Evolutionary conservation across 2,329 filamentous ascomycete genomes (phyloP), one percentile per base, ranked within the genome.

Genomic region (Sphaerulina vaccinii): DNA sequence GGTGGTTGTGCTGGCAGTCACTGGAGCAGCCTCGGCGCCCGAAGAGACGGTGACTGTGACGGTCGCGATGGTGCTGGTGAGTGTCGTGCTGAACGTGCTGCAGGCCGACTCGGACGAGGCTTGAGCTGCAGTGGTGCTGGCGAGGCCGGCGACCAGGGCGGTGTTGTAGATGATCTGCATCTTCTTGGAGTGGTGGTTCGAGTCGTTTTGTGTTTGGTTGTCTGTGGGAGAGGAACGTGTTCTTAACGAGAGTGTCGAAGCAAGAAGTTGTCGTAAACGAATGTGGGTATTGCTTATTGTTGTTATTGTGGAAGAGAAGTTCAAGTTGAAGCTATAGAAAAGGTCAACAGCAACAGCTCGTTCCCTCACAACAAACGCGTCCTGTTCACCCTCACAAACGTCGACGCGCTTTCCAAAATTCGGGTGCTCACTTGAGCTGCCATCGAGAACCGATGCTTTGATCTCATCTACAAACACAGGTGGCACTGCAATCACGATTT

Each of bases 401-500:
- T 10, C 11, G 3, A 16, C 44, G n/a, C 44, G 23, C 23, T 38
- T 15, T 15, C 33, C 16, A 9, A 35, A 35, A 22, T 36, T 19
- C 42, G 10, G 6, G 21, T 23, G 24, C 21, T 21, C 42, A 36
- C 18, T 45, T n/a, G n/a, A n/a, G n/a, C n/a, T n/a, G n/a, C n/a
- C n/a, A n/a, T n/a, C n/a, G n/a, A n/a, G n/a, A n/a, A n/a, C n/a
- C n/a, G n/a, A n/a, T n/a, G n/a, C n/a, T n/a, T n/a, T n/a, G n/a
- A n/a, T n/a, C n/a, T n/a, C n/a, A n/a, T n/a, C n/a, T n/a, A 35
- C 33, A 37, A 37, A 38, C 44, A 10, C 19, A 16, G 21, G 33
- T 47, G 33, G n/a, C 44, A 47, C 44, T 37, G 42, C 42, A 47
- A 47, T 47, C 44, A 47, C 44, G 15, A 10, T 37, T 33, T 37